Base-by-base conservation (phyloP, 176 grass and related monocot genomes). In the Alopecurus myosuroides region DNA sequence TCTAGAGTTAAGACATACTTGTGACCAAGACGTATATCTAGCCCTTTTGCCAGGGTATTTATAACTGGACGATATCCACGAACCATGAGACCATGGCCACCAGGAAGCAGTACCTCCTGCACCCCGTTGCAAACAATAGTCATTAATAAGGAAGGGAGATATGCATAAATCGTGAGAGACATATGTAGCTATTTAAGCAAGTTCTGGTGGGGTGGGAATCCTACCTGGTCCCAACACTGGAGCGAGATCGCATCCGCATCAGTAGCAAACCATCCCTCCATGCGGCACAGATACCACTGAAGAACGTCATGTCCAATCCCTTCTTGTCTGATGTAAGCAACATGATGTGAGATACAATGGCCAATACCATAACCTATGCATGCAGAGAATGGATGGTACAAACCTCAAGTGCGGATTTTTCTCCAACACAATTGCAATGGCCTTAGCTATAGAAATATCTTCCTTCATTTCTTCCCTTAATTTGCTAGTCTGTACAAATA, bases 251-350 rank as follows among this genome's bases (percentile, higher is more conserved):
- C 90, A 68, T 96, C 93, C 11, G 97, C 91, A 34, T 99, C 97
- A 80, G 91, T 92, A 64, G 97, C 97, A 92, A 95, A 99, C 97
- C 97, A 99, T 74, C 97, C 97, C 84, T 99, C 97, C 91, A 99
- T 95, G 48, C 97, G 91, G 56, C 97, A 99, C 76, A 99, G 60
- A 83, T 99, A 99, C 97, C 93, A 99, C 71, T 96, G 97, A 40
- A 99, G 86, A 64, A 99, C 93, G 77, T 98, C 89, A 83, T 92
- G 72, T n/a, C 91, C 86, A 87, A 96, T 83, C 62, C 97, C 97
- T 88, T 98, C 91, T 89, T 91, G 97, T 79, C 97, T 98, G 75
- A 75, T 87, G 74, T 66, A 17, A 76, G 44, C n/a, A 79, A 0
- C 8, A 79, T 58, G 26, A 77, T 52, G 55, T 55, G 28, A 83